phyloP scores from a whole-genome alignment of 805 yeast species.

The Lipomyces sp. region DNA sequence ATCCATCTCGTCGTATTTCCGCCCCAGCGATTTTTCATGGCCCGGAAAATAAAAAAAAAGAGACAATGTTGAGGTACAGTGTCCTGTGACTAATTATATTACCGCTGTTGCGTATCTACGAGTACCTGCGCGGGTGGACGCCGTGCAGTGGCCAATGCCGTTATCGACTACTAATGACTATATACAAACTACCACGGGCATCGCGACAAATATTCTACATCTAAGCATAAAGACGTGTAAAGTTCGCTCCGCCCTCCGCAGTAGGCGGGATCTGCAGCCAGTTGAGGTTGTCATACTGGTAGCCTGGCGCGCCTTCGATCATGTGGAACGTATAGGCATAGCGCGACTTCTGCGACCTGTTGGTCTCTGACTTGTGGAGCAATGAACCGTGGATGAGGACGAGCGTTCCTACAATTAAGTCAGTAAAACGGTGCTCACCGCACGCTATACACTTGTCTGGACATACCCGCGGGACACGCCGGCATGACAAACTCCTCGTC shows the following conservation, averaged over 20 bases:
- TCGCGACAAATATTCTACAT: too few species aligned
- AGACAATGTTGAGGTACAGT: too few species aligned
- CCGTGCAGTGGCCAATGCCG: too few species aligned
- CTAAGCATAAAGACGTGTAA: constrained; percentile 47
- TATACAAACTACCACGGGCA: too few species aligned
- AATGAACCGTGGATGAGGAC: constrained; percentile 70
- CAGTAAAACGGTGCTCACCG: background rate
- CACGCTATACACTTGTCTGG: background rate
- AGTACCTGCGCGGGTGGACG: too few species aligned
- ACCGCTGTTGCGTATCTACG: too few species aligned
- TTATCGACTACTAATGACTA: too few species aligned
- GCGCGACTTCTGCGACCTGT: constrained; percentile 54
- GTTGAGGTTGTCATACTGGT: constrained; percentile 59
- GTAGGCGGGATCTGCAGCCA: constrained; percentile 77
- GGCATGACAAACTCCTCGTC: constrained; percentile 48
- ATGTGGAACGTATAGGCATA: constrained; percentile 79
- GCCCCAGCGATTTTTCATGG: too few species aligned
- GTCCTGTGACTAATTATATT: too few species aligned
- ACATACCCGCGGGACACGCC: constrained; percentile 61
- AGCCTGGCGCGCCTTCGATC: constrained; percentile 54
- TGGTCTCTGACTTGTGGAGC: constrained; percentile 66
- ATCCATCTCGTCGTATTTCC: too few species aligned
- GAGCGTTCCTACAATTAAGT: constrained; percentile 40
- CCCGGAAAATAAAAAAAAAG: too few species aligned
- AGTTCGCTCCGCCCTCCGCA: constrained; percentile 53